These are phyloP conservation scores for Arthromyces matolae DNA, from an alignment of 768 basidiomycete species.

Conservation along the genomic window DNA sequence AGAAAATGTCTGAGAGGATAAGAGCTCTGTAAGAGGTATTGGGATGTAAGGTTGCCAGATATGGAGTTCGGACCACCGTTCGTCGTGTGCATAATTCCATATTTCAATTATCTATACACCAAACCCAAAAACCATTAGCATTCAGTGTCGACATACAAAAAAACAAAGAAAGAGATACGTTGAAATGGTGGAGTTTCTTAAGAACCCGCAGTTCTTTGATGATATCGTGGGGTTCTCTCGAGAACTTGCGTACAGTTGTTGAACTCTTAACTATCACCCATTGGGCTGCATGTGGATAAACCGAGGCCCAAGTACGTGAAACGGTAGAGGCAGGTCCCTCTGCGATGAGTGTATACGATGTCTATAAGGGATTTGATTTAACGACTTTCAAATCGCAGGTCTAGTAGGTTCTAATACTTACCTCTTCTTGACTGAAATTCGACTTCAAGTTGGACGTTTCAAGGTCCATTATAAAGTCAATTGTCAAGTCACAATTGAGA, in stretches of 20 bases:
- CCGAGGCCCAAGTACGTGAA: slow-evolving; percentile 32
- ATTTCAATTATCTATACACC: slow-evolving; percentile 50
- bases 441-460: too few species aligned
- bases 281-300: slow-evolving; percentile 29
- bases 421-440: background rate
- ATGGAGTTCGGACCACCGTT: slow-evolving; percentile 38
- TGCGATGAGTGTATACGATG: slow-evolving; percentile 36
- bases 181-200: slow-evolving; percentile 41
- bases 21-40: slow-evolving; percentile 45
- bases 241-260: slow-evolving; percentile 37
- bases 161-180: too few species aligned
- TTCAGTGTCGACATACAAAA: background rate
- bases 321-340: slow-evolving; percentile 45
- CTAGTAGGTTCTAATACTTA: background rate
- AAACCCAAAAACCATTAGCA: background rate
- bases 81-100: slow-evolving; percentile 41
- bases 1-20: slow-evolving; percentile 47
- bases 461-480: too few species aligned
- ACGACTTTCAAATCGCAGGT: background rate
- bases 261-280: slow-evolving; percentile 56
- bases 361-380: too few species aligned
- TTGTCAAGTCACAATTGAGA: too few species aligned
- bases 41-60: slow-evolving; percentile 73
- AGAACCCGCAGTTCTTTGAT: slow-evolving; percentile 59
- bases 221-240: slow-evolving; percentile 68